phyloP scores from a whole-genome alignment of 495 filamentous ascomycete genomes.

The Aspergillus incahuasiensis region DNA sequence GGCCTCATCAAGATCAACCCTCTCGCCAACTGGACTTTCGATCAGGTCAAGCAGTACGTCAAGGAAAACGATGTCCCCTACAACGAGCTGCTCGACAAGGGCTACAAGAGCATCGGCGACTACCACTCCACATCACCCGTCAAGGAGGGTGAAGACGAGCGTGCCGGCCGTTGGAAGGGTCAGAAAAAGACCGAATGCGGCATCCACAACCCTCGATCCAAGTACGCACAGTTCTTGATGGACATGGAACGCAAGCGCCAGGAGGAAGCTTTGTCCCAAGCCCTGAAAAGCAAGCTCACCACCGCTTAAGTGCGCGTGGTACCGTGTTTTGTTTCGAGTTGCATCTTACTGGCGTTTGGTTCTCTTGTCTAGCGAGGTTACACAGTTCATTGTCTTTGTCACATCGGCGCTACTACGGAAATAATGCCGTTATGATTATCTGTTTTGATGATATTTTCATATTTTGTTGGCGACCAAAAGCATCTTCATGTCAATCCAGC shows the following conservation, averaged over 20 bases:
- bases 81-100: slow-evolving; percentile 81
- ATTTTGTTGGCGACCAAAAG: slow-evolving; percentile 6
- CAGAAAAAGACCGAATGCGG: slow-evolving; percentile 93
- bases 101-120: slow-evolving; percentile 96
- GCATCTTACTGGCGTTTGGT: slow-evolving; percentile 22
- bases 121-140: slow-evolving; percentile 96
- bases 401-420: slow-evolving; percentile 7
- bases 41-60: slow-evolving; percentile 84
- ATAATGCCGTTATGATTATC: slow-evolving; percentile 18
- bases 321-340: slow-evolving; percentile 7
- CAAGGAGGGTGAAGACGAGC: slow-evolving; percentile 86
- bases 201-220: slow-evolving; percentile 93
- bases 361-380: slow-evolving; percentile 19
- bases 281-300: slow-evolving; percentile 34
- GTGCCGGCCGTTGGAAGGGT: slow-evolving; percentile 96
- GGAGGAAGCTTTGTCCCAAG: slow-evolving; percentile 52
- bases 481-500: slow-evolving; percentile 4
- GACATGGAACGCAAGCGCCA: slow-evolving; percentile 69
- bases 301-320: slow-evolving; percentile 26
- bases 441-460: slow-evolving; percentile 9
- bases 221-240: slow-evolving; percentile 79
- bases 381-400: slow-evolving; percentile 15
- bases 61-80: slow-evolving; percentile 83
- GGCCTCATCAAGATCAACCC: slow-evolving; percentile 98
- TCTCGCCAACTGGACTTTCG: slow-evolving; percentile 92